These are phyloP conservation scores for Candida glucosophila DNA, from an alignment of 1,139 yeast genomes.

Conservation along the genomic window DNA sequence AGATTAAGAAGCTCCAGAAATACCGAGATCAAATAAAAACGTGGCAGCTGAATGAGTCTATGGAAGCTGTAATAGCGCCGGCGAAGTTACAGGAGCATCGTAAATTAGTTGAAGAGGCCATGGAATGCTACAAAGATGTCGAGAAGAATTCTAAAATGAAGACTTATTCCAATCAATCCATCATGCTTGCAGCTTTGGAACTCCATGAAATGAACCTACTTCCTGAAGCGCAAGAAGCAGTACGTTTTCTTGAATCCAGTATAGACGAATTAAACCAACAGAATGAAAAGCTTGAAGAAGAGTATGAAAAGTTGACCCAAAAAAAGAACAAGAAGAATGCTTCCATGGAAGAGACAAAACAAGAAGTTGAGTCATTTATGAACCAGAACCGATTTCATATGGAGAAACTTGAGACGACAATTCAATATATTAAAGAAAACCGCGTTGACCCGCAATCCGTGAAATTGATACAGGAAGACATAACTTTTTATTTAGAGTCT, in stretches of 20 bases:
- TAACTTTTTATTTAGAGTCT: conserved; percentile 29
- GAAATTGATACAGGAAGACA: conserved; percentile 32
- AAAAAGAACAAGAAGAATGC: conserved; percentile 35
- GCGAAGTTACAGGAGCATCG: conserved; percentile 34
- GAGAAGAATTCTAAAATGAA: conserved; percentile 39
- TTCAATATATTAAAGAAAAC: conserved; percentile 21
- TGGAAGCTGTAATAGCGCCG: conserved; percentile 35
- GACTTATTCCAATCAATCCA: conserved; percentile 39
- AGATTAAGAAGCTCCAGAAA: conserved; percentile 90
- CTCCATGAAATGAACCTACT: conserved; percentile 20
- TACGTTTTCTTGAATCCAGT: conserved; percentile 22
- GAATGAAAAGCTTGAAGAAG: conserved; percentile 24
- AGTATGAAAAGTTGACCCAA: conserved; percentile 31
- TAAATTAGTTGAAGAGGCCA: conserved; percentile 37
- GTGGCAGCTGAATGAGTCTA: conserved; percentile 54
- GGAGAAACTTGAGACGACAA: conserved; percentile 26
- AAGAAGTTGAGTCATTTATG: conserved; percentile 30
- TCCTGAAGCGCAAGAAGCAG: conserved; percentile 27
- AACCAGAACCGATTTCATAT: conserved; percentile 31
- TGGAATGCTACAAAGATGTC: conserved; percentile 42
- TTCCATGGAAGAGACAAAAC: conserved; percentile 34
- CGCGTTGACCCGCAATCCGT: conserved; percentile 27
- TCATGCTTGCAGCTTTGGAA: conserved; percentile 37
- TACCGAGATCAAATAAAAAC: conserved; percentile 92
- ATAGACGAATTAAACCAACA: conserved; percentile 26